phyloP scores from a whole-genome alignment of 208 protist genomes.

The Kentomonas sorsogonicus region DNA sequence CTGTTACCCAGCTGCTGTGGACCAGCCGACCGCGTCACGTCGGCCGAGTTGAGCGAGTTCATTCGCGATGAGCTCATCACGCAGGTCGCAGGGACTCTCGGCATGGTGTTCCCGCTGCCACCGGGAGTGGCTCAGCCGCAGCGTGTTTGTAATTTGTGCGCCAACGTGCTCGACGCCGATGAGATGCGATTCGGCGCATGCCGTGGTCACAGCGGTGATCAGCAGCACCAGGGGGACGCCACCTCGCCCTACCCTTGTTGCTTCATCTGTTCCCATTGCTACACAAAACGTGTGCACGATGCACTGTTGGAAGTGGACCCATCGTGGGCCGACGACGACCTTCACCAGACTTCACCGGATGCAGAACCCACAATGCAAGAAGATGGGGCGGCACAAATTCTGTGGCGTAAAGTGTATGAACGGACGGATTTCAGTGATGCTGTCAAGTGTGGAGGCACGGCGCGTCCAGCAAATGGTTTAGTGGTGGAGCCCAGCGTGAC shows the following conservation, averaged over 20 bases:
- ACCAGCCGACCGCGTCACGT: conserved; percentile 16
- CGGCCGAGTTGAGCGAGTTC: conserved; percentile 27
- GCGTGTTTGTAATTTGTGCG: conserved; percentile 67
- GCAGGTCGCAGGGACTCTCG: conserved; percentile 42
- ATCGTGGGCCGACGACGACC: too few species aligned
- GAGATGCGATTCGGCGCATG: conserved; percentile 81
- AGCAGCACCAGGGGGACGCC: too few species aligned
- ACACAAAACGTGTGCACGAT: conserved; percentile 38
- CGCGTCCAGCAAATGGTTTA: conserved; percentile 36
- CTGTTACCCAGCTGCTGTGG: conserved; percentile 20
- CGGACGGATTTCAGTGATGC: conserved; percentile 44
- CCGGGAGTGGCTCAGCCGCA: too few species aligned
- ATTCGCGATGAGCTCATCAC: conserved; percentile 46
- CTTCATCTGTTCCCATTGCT: conserved; percentile 74
- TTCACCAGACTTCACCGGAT: too few species aligned
- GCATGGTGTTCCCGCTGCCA: conserved; percentile 49
- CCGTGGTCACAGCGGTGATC: too few species aligned
- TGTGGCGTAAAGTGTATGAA: too few species aligned
- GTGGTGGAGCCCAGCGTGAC: conserved; percentile 49
- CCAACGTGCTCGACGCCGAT: conserved; percentile 39
- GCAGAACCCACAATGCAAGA: too few species aligned
- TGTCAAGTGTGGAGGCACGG: conserved; percentile 37
- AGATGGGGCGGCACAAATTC: too few species aligned
- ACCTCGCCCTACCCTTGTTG: conserved; percentile 48
- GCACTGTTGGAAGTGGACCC: too few species aligned